Base-by-base conservation (phyloP, 208 protist genomes). In the Lotmaria passim region DNA sequence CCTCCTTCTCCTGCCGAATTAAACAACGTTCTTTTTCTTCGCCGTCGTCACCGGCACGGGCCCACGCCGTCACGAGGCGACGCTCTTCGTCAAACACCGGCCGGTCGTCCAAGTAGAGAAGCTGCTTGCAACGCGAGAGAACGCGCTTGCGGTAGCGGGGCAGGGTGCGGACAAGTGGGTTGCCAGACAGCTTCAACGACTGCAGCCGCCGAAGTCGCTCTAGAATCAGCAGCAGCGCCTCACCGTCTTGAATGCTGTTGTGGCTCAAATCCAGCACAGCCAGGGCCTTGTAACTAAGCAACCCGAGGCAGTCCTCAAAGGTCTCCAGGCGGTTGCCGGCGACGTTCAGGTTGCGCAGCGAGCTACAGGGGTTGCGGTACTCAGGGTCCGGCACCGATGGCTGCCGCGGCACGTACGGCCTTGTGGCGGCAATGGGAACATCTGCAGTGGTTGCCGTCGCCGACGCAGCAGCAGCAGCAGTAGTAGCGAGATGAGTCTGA, bases 101-200 rank as follows among this genome's bases (percentile, higher is more conserved):
- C 0, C 90, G 81, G 31, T 98, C 95, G 63, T 98, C 97, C 19
- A 98, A 73, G 70, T 98, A 93, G 31, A 92, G 74, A 3, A 98
- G 83, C 7, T 36, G 19, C 26, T 69, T 62, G 39, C 87, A 91
- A 8, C 79, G 75, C 23, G 83, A 64, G 7, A 98, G 85, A 0
- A 97, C 69, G 1, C 72, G 84, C 78, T 97, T 97, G 50, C 97
- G 86, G 69, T 98, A 98, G 56, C 84, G 78, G 7, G 81, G 68
- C 44, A 98, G 69, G 0, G 80, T 85, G 26, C 89, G 78, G 24
- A 95, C 85, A 33, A 97, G 71, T 6, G 92, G 93, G 72, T 98
- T 98, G 61, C 95, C 94, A 10, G 75, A 86, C 30, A 98, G 81
- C 69, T 91, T 91, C 63, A 98, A 78, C 21, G 95, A 89, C 26